These are phyloP conservation scores for Chytridium lagenaria DNA, from an alignment of 371 early-diverging fungal species.

Conservation along the genomic window DNA sequence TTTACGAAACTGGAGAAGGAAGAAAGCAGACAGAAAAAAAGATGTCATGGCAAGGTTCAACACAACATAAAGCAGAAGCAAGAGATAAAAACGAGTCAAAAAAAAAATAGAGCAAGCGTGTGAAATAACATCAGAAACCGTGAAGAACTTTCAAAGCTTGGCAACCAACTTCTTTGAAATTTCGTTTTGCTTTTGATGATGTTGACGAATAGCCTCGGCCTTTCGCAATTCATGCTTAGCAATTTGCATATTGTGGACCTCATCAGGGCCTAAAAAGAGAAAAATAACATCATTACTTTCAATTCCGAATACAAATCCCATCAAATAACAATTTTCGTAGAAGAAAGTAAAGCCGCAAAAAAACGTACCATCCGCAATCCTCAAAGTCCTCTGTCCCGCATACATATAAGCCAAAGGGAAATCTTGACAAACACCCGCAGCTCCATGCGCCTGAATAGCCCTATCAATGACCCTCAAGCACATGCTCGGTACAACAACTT, in stretches of 20 bases:
- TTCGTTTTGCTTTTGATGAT: conserved; percentile 35
- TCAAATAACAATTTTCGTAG: conserved; percentile 14
- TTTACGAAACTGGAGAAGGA: too few species aligned
- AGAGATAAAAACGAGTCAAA: too few species aligned
- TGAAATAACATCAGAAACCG: too few species aligned
- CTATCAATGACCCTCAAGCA: conserved; percentile 71
- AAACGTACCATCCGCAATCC: conserved; percentile 83
- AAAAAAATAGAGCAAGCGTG: too few species aligned
- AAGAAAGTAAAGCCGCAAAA: neutral
- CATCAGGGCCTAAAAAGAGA: conserved; percentile 75
- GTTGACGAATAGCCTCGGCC: conserved; percentile 35
- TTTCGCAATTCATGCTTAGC: conserved; percentile 68
- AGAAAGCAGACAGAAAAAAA: too few species aligned
- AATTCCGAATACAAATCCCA: conserved; percentile 3
- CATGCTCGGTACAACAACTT: conserved; percentile 85
- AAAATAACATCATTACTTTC: too few species aligned
- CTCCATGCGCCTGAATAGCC: conserved; percentile 93
- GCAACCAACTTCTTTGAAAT: conserved; percentile 16
- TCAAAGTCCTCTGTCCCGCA: conserved; percentile 82
- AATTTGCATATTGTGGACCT: conserved; percentile 79
- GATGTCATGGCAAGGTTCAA: too few species aligned
- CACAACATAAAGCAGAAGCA: too few species aligned
- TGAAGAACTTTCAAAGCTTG: conserved; percentile 5
- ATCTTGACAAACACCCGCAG: conserved; percentile 88
- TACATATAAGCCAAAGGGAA: conserved; percentile 84